These are phyloP conservation scores for Microcyclospora tardicrescens DNA, from an alignment of 2,329 filamentous ascomycete species.

Conservation along the genomic window DNA sequence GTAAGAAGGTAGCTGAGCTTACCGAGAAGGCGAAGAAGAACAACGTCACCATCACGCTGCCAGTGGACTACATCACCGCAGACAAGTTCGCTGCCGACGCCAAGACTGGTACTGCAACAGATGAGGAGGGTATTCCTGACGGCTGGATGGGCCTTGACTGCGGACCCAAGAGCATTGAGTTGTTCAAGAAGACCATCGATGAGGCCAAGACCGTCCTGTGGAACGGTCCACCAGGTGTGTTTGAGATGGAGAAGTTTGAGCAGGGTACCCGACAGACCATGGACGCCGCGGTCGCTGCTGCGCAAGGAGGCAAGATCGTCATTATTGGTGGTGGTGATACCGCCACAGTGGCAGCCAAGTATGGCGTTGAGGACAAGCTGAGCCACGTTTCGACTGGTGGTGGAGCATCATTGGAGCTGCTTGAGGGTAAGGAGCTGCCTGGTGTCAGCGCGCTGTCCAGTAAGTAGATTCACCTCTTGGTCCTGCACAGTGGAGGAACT, in stretches of 20 bases:
- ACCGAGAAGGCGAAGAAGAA: constrained; percentile 95
- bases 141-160: constrained; percentile 98
- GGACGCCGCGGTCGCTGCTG: constrained; percentile 72
- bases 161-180: constrained; percentile 73
- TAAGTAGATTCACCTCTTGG: constrained; percentile 36
- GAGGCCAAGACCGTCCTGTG: constrained; percentile 94
- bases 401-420: constrained; percentile 85
- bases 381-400: constrained; percentile 97
- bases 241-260: constrained; percentile 92
- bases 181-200: constrained; percentile 77
- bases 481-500: no score
- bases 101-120: constrained; percentile 65
- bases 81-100: constrained; percentile 89
- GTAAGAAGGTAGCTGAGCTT: constrained; percentile 78
- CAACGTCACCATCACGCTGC: constrained; percentile 87
- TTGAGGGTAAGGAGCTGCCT: constrained; percentile 95
- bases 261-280: constrained; percentile 84
- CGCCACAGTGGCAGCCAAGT: constrained; percentile 94
- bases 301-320: constrained; percentile 78
- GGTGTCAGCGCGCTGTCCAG: constrained; percentile 83
- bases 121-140: constrained; percentile 80
- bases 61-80: constrained; percentile 88
- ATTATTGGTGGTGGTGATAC: constrained; percentile 98
- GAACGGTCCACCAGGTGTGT: constrained; percentile 96
- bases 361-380: constrained; percentile 87